Conservation (phyloP, 805 yeast species). For the Grigorovia humatica region DNA sequence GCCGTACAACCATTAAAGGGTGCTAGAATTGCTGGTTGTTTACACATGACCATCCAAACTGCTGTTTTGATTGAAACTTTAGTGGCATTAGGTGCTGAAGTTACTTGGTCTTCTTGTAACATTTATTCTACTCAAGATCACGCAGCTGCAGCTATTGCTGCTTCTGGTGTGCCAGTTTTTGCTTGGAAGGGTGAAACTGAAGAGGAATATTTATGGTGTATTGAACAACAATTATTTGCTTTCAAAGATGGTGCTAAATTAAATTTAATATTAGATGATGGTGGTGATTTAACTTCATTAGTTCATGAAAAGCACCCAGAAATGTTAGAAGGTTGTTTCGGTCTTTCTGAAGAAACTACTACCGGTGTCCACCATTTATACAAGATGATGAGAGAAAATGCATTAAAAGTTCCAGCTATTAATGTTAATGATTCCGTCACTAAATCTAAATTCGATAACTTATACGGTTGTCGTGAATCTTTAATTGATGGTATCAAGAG, state of each 20-base stretch:
- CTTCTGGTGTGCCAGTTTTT: conserved; percentile 96
- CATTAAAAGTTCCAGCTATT: conserved; percentile 96
- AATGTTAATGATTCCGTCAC: conserved; percentile 98
- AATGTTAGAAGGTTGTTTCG: conserved; percentile 88
- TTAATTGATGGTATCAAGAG: conserved; percentile 97
- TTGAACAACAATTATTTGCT: conserved; percentile 96
- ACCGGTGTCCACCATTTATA: conserved; percentile 99
- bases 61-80: conserved; percentile 97
- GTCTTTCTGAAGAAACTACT: conserved; percentile 98
- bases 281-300: conserved; percentile 96
- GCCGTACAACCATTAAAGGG: conserved; percentile 90
- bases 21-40: conserved; percentile 97
- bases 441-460: conserved; percentile 98
- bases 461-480: conserved; percentile 99
- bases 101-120: conserved; percentile 99
- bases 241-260: conserved; percentile 93
- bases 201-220: conserved; percentile 98
- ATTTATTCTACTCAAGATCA: conserved; percentile 99
- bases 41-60: conserved; percentile 99
- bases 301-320: conserved; percentile 98
- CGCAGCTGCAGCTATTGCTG: conserved; percentile 99
- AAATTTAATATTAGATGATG: conserved; percentile 96
- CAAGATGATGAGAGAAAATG: conserved; percentile 83
- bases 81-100: conserved; percentile 97
- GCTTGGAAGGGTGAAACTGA: conserved; percentile 99